Base-by-base conservation (phyloP, 306 rosid species). In the Vigna mungo region DNA sequence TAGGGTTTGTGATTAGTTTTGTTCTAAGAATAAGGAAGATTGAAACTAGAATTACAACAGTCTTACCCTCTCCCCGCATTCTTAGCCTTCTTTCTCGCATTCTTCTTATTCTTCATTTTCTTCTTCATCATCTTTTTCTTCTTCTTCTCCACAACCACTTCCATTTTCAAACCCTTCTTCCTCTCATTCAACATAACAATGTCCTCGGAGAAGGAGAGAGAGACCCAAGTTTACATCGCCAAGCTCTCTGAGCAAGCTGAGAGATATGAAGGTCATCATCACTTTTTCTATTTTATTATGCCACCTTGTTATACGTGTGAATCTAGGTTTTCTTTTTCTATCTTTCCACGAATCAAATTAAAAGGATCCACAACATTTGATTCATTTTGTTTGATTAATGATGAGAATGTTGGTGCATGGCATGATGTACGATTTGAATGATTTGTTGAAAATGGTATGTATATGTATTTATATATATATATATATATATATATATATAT, bases 191-290 rank as follows among this genome's bases (percentile, higher is more conserved):
- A 32, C 1, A 8, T 87, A 71, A 72, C 59, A 53, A 91, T 88
- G 96, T 78, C 93, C 41, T 23, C 90, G 44, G 93, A 90, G 85
- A 91, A 91, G 80, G 93, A 91, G 89, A 84, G 98, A 86, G 97
- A 91, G 82, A 86, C 92, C 30, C 95, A 89, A 82, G 97, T 93
- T 72, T 93, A 91, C 89, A n/a, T 87, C 89, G 96, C 98, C 87
- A 93, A 93, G 82, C 96, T 93, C 30, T 82, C 97, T 36, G 98
- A 93, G 71, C 98, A 91, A 63, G 97, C 98, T 36, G 98, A 93
- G 82, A 88, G 98, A 78, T 93, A 93, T 64, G 98, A 93, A 63
- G 98, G 98, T 83, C 2, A 1, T 34, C 41, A 20, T 21, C n/a
- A 0, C 10, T 41, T 20, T 20, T 43, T 72, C 55, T 10, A 3